Conservation (phyloP, 129 eudicot genomes). For the Flaveria robusta region DNA sequence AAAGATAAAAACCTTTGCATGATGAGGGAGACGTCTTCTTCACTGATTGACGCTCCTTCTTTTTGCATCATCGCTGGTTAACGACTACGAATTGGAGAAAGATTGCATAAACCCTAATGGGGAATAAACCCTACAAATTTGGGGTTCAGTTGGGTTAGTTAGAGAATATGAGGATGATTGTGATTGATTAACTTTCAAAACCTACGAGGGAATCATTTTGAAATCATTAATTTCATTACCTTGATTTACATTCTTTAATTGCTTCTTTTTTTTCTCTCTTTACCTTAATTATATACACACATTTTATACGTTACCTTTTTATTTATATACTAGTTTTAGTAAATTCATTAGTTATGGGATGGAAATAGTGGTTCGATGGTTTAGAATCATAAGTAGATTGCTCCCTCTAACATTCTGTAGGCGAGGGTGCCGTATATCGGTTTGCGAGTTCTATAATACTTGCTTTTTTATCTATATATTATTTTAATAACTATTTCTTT, state of each 20-base stretch:
- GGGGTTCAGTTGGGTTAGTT: neutral
- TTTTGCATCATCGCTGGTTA: conserved; percentile 31
- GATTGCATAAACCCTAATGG: neutral
- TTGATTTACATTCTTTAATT: neutral
- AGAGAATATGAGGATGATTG: neutral
- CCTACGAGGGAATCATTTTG: neutral
- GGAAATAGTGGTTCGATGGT: no score
- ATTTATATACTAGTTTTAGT: no score
- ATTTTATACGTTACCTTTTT: no score
- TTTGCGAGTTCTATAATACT: no score
- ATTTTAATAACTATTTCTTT: no score
- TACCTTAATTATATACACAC: no score
- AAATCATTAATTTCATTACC: neutral
- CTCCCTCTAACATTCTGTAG: no score
- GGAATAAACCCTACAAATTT: neutral
- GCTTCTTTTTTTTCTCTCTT: no score
- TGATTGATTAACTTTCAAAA: neutral
- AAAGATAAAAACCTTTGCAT: conserved; percentile 58
- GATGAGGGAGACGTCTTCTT: conserved; percentile 54
- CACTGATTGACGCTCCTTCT: conserved; percentile 49
- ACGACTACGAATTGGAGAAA: neutral
- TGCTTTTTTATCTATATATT: no score
- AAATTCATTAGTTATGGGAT: no score
- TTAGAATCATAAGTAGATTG: no score
- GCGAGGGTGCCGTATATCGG: no score